Evolutionary conservation across 2,329 filamentous ascomycete species (phyloP).

Genomic region (Microcera coccophila): DNA sequence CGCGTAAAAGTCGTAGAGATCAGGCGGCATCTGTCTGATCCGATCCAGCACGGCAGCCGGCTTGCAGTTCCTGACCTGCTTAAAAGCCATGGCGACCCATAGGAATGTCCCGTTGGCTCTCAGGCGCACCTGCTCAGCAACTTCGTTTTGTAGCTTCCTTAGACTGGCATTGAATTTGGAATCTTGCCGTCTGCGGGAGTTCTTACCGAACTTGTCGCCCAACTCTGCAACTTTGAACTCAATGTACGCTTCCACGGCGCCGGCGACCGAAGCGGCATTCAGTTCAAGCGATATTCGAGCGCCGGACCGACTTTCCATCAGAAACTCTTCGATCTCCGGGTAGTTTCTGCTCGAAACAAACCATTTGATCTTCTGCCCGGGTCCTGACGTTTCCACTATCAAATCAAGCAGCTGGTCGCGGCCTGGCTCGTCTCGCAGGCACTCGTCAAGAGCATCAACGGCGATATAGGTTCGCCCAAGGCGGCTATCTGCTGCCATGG

Average conservation of each 20-base stretch:
- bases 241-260: constrained; percentile 38
- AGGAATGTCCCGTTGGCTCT: constrained; percentile 1
- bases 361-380: constrained; percentile 33
- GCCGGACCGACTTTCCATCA: neutral
- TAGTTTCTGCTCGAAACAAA: constrained; percentile 43
- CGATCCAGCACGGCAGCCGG: too few species aligned
- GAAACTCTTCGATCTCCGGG: constrained; percentile 30
- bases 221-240: constrained; percentile 20
- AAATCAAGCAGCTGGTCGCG: constrained; percentile 31
- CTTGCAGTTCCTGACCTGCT: neutral
- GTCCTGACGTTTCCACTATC: constrained; percentile 8
- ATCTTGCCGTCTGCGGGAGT: too few species aligned
- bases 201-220: too few species aligned
- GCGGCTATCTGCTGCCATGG: constrained; percentile 36
- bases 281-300: constrained; percentile 35
- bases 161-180: too few species aligned
- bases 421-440: constrained; percentile 15
- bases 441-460: constrained; percentile 48
- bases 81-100: constrained; percentile 3
- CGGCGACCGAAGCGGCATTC: constrained; percentile 32
- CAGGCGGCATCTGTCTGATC: neutral
- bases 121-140: fast-evolving
- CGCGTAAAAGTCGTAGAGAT: neutral
- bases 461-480: constrained; percentile 31
- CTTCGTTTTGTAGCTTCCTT: neutral